A percentile compares a stretch with the other conserved stretches of the same genome.
Evolutionary conservation across 1,139 yeast genomes (phyloP).

Genomic region (Zhuliangozyma blackwelliae): DNA sequence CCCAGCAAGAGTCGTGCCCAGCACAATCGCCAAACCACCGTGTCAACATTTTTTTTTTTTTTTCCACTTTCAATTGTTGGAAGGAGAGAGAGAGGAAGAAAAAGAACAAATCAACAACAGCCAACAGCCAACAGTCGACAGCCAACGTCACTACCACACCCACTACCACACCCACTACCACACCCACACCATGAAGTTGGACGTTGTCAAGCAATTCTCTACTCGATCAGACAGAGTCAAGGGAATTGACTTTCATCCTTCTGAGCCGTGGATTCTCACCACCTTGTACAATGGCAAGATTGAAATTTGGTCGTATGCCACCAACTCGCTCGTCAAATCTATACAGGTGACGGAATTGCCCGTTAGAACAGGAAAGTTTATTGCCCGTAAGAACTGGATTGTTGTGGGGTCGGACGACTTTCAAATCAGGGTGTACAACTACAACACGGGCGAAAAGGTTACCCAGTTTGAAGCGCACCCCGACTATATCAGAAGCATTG

Average conservation of each 20-base stretch:
- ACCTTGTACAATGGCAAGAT: conserved; percentile 82
- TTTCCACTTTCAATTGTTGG: too few species aligned
- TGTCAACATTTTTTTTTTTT: conserved; percentile 4
- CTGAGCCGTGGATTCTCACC: conserved; percentile 93
- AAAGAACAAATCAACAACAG: conserved; percentile 1
- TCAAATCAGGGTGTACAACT: conserved; percentile 87
- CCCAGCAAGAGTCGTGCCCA: conserved; percentile 20
- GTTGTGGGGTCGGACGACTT: conserved; percentile 95
- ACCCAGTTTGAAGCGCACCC: conserved; percentile 97
- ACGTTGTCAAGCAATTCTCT: conserved; percentile 67
- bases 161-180: too few species aligned
- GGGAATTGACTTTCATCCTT: conserved; percentile 96
- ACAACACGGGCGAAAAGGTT: conserved; percentile 91
- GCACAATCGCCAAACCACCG: background rate
- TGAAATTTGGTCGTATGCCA: conserved; percentile 92
- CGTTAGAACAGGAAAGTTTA: conserved; percentile 90
- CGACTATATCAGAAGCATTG: conserved; percentile 88
- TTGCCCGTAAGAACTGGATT: conserved; percentile 96
- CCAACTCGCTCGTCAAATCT: conserved; percentile 49
- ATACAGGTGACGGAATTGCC: conserved; percentile 90
- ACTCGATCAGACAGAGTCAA: conserved; percentile 94
- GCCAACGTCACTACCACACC: too few species aligned
- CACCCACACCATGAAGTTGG: conserved; percentile 36
- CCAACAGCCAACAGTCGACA: conserved; percentile 3
- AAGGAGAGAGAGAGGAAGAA: conserved; percentile 4